A percentile compares a stretch with the other conserved stretches of the same genome.
These are phyloP conservation scores for Lavandula angustifolia DNA, from an alignment of 257 asterid genomes.

Conservation along the genomic window DNA sequence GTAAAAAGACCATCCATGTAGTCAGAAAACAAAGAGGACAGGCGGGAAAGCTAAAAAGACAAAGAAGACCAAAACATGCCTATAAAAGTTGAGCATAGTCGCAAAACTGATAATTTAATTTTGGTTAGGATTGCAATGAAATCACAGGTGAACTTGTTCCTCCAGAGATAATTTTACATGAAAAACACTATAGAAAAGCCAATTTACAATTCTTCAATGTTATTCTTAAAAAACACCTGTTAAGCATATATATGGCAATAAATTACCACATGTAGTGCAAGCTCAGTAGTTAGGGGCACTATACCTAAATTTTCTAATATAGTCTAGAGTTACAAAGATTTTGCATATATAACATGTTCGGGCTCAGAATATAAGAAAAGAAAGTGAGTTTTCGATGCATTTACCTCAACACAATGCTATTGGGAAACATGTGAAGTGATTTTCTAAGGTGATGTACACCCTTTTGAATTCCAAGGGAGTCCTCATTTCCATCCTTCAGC, in stretches of 20 bases:
- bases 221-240: not conserved
- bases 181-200: not conserved
- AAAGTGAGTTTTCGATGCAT: not conserved
- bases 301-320: not conserved
- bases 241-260: constrained; percentile 3
- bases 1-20: not conserved
- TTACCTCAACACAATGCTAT: constrained; percentile 75
- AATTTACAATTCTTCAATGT: not conserved
- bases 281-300: constrained; percentile 2
- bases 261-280: not conserved
- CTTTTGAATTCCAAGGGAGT: constrained; percentile 58
- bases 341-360: not conserved
- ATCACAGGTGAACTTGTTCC: not conserved
- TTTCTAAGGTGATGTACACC: constrained; percentile 82
- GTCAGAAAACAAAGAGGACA: not conserved
- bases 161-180: not conserved
- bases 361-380: not conserved
- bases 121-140: not conserved
- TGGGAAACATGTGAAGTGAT: constrained; percentile 83
- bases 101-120: not conserved
- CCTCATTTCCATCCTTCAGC: constrained; percentile 60
- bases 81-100: not conserved
- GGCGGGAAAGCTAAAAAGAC: no score
- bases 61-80: not conserved
- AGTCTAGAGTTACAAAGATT: constrained; percentile 21